A percentile compares a stretch with the other conserved stretches of the same genome.
These are phyloP conservation scores for Thinopyrum elongatum DNA, from an alignment of 176 grass and related monocot genomes.

Conservation along the genomic window DNA sequence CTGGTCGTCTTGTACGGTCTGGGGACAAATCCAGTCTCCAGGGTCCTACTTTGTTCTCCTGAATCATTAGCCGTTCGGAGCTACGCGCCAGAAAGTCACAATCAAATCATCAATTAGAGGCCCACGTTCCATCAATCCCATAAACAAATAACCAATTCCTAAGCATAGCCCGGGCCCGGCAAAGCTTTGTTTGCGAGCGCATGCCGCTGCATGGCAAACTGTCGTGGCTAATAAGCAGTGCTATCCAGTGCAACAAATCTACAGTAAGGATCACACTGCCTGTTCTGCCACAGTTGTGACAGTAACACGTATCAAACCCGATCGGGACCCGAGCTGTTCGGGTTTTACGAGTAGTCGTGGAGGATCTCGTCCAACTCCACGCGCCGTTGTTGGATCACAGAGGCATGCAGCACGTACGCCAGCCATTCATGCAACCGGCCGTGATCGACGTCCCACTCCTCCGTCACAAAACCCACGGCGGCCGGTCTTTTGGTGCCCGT, in stretches of 20 bases:
- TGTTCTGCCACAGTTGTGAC: neutral
- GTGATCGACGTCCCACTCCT: neutral
- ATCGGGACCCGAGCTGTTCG: neutral
- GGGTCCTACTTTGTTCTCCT: constrained; percentile 1
- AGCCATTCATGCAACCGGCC: neutral
- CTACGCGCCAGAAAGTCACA: neutral
- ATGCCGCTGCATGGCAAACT: neutral
- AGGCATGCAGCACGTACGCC: neutral
- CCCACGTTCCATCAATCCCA: neutral
- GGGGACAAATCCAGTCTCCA: constrained; percentile 32
- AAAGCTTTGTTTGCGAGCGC: neutral
- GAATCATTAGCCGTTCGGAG: constrained; percentile 28
- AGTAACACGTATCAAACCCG: neutral
- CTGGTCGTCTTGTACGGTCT: neutral
- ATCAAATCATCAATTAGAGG: constrained; percentile 27
- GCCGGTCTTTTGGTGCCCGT: neutral
- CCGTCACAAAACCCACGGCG: neutral
- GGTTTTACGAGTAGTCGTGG: neutral
- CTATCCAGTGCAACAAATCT: neutral
- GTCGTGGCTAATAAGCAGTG: neutral
- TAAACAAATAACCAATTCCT: neutral
- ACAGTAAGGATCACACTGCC: neutral
- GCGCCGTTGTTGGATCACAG: neutral
- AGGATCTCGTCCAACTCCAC: neutral
- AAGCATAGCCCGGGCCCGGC: neutral